Conservation (phyloP, 306 rosid species). For the Prunus salicina region DNA sequence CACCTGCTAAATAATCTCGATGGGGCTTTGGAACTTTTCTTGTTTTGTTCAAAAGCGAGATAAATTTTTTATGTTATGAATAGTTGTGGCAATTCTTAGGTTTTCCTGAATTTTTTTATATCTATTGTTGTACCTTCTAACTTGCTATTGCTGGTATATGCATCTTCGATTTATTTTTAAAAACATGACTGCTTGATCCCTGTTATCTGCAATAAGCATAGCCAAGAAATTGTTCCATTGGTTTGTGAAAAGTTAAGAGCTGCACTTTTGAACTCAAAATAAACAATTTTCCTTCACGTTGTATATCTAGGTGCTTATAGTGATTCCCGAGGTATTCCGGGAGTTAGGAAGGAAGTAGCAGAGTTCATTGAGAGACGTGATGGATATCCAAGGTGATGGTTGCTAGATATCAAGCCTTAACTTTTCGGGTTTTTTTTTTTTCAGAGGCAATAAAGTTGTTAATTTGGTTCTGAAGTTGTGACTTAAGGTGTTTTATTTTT, state of each 20-base stretch:
- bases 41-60: neutral
- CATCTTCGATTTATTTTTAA: neutral
- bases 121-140: neutral
- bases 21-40: neutral
- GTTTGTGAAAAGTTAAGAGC: neutral
- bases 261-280: conserved; percentile 20
- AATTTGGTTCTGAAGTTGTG: conserved; percentile 28
- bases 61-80: neutral
- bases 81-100: neutral
- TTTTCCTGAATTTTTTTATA: neutral
- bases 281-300: conserved; percentile 2
- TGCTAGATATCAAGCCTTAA: conserved; percentile 4
- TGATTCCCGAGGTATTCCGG: conserved; percentile 95
- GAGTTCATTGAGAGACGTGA: conserved; percentile 91
- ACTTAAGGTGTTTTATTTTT: conserved; percentile 9
- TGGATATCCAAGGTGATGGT: conserved; percentile 87
- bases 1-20: neutral
- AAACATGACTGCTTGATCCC: neutral
- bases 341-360: conserved; percentile 88
- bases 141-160: neutral
- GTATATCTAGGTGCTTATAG: conserved; percentile 82
- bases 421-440: conserved; percentile 15
- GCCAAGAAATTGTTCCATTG: neutral
- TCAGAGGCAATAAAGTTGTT: conserved; percentile 12
- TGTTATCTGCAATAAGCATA: neutral